Base-by-base conservation (phyloP, 371 early-diverging fungal genomes). In the Saksenaea vasiformis region DNA sequence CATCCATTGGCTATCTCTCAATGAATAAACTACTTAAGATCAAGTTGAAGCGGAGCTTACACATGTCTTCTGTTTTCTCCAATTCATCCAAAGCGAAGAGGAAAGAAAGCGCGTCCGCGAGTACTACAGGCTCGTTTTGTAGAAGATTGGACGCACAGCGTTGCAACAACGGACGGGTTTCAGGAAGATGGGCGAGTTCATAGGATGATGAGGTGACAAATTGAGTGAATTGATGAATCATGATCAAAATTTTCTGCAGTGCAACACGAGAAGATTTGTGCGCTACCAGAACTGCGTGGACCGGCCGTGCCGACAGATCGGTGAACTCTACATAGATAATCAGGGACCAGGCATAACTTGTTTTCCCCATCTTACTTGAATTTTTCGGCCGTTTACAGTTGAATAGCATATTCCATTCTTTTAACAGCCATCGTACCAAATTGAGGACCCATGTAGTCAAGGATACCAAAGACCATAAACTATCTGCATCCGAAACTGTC, bases 401-500 rank as follows among this genome's bases (percentile, higher is more conserved):
- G 39, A 80, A 69, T 0, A 77, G 47, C 56, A 75, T 56, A 53
- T 73, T 65, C 80, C 78, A 77, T 57, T 77, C 72, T 31, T 64
- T 69, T 38, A 80, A 58, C 14, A 72, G 54, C 78, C 78, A 78
- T 44, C 68, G 61, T 15, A 74, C 57, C 54, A 67, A 76, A 39
- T 77, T 74, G 19, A 70, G 64, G 3, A 63, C 67, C 81, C 81
- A 80, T 5, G 51, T 70, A 0, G 78, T 64, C 11, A 80, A 57
- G 3, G 76, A 69, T 19, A 72, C 60, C 15, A 80, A 41, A 0
- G 81, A 78, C 78, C 78, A 80, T 60, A 80, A 55, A 53, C 72
- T 71, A 53, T 72, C 71, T 74, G 35, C 35, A 24, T 35, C 22
- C 36, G 10, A 28, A n/a, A 11, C 36, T 44, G 28, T 51, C 35